Evolutionary conservation across 2,329 filamentous ascomycete species (phyloP).

Genomic region (Penicillium sp.): DNA sequence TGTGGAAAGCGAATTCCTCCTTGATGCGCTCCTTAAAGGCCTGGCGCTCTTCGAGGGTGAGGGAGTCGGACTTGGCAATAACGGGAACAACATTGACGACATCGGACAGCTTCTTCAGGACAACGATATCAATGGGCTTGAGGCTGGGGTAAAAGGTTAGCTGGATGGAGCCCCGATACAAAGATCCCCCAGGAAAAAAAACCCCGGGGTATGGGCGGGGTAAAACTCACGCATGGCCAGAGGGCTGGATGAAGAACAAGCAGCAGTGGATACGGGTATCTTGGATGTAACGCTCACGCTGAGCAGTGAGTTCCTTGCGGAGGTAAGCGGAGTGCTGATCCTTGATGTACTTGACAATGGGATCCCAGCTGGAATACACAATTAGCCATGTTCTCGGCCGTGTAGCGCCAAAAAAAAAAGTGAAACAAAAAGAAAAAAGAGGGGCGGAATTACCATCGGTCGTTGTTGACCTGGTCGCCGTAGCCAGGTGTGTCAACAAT

Average conservation of each 20-base stretch:
- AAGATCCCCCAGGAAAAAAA: not conserved
- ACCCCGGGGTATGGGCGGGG: not conserved
- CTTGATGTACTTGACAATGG: conserved; percentile 99
- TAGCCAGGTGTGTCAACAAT: conserved; percentile 99
- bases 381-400: conserved; percentile 21
- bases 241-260: conserved; percentile 99
- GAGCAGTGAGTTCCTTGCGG: conserved; percentile 97
- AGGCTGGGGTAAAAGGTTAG: conserved; percentile 50
- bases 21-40: conserved; percentile 99
- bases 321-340: conserved; percentile 99
- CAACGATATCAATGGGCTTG: conserved; percentile 99
- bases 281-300: conserved; percentile 98
- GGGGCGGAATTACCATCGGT: conserved; percentile 68
- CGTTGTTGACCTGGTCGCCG: conserved; percentile 98
- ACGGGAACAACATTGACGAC: conserved; percentile 99
- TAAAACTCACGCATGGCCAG: conserved; percentile 73
- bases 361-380: conserved; percentile 71
- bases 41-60: conserved; percentile 92
- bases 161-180: not conserved
- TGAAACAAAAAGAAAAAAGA: not conserved
- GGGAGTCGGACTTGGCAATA: conserved; percentile 95
- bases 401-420: not conserved
- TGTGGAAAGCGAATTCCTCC: conserved; percentile 99
- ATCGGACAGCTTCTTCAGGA: conserved; percentile 98
- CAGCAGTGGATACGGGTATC: conserved; percentile 99